Evolutionary conservation across 2,329 filamentous ascomycete species (phyloP).

Genomic region (Pseudogymnoascus sp.): DNA sequence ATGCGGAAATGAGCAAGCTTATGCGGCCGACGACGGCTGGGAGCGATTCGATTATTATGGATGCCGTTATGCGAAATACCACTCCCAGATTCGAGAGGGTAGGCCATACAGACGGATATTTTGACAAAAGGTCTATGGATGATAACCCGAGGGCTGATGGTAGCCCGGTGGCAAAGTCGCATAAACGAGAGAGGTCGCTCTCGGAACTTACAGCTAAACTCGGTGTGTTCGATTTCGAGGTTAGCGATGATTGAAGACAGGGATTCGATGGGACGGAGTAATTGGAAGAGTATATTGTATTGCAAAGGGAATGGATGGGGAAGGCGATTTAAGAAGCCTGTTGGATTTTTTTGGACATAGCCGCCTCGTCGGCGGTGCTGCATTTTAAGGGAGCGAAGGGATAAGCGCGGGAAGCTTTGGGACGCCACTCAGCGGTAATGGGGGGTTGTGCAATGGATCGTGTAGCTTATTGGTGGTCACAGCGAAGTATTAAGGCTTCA

Average conservation of each 20-base stretch:
- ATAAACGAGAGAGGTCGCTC: constrained; percentile 34
- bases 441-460: not conserved
- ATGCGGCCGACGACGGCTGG: constrained; percentile 28
- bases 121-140: constrained; percentile 16
- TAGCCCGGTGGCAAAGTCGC: constrained; percentile 41
- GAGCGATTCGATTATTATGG: constrained; percentile 26
- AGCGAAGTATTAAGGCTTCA: not conserved
- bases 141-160: constrained; percentile 30
- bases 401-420: constrained; percentile 5
- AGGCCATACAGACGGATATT: constrained; percentile 29
- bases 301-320: not conserved
- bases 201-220: constrained; percentile 16
- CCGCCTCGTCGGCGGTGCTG: not conserved
- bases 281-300: not conserved
- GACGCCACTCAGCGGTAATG: not conserved
- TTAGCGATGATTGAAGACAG: not conserved
- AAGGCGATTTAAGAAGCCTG: constrained; percentile 2
- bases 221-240: not conserved
- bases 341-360: constrained; percentile 9
- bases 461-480: not conserved
- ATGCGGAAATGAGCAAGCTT: constrained; percentile 19
- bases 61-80: constrained; percentile 29
- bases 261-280: not conserved
- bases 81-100: constrained; percentile 26
- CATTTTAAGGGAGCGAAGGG: constrained; percentile 3